Evolutionary conservation across 1,139 yeast genomes (phyloP), one percentile per base, ranked within the genome.

Genomic region (Yamadazyma conglobata): DNA sequence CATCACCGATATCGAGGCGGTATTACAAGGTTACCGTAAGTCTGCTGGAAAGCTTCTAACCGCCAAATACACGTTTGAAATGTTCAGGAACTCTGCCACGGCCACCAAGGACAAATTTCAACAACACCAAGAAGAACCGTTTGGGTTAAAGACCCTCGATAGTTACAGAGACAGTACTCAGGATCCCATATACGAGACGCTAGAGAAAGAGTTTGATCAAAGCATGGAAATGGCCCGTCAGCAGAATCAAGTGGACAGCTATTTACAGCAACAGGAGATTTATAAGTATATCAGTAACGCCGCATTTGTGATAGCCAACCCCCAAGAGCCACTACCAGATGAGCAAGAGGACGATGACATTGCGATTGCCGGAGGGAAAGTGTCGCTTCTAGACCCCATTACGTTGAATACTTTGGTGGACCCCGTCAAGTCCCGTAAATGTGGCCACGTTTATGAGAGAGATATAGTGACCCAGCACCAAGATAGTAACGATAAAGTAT

Each of bases 321-420:
- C 74, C 0, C 66, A 61, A 34, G 64, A 61, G 23, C 68, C 70
- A 4, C 49, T 68, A 12, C 71, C 72, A 0, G 72, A 60, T 15
- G 56, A 47, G 8, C 73, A 60, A 11, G 81, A 75, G 19, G 36
- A 29, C 6, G 81, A 74, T 9, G 86, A 79, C 12, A 35, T 81
- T 24, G 72, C 67, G 25, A 69, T 81, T 4, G 74, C 74, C 3
- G 93, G 91, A 31, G 91, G 91, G 22, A 73, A 61, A 31, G 61
- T 83, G 12, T 75, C 79, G 25, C 52, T 83, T 33, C 67, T 64
- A 23, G 86, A 87, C 50, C 89, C 91, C 0, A 61, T 82, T 9
- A 74, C 87, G 0, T 52, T 72, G 39, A 60, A 67, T 34, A 52
- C 58, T 23, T 79, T 72, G 49, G 58, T 50, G 17, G 55, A 56